Conservation (phyloP, 805 yeast genomes). For the Teunomyces cretensis region DNA sequence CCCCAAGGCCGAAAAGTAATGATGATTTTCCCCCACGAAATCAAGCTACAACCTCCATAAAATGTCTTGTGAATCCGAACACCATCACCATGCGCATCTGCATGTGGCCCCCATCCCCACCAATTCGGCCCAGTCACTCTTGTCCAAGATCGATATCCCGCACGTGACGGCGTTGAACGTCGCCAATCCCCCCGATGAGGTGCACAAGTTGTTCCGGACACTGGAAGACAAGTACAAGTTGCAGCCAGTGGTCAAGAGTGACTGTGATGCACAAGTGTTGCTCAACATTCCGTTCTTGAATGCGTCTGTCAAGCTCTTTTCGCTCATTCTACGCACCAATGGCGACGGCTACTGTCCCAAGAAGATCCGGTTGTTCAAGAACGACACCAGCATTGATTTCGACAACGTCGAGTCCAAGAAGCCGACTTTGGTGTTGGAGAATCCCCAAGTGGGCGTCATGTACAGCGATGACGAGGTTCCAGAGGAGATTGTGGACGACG, state of each 20-base stretch:
- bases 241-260: constrained; percentile 55
- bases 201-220: constrained; percentile 52
- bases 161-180: constrained; percentile 66
- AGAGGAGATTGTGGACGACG: constrained; percentile 29
- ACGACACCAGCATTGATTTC: constrained; percentile 70
- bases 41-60: neutral
- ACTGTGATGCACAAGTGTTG: constrained; percentile 79
- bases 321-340: constrained; percentile 67
- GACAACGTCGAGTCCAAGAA: constrained; percentile 51
- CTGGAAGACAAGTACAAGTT: constrained; percentile 49
- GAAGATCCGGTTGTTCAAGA: constrained; percentile 69
- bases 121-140: constrained; percentile 63
- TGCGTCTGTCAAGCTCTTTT: constrained; percentile 69
- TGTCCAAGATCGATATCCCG: constrained; percentile 56
- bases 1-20: too few relatives aligned
- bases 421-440: constrained; percentile 54
- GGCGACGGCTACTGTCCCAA: constrained; percentile 67
- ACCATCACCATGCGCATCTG: constrained; percentile 23
- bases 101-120: constrained; percentile 72
- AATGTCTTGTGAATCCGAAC: constrained; percentile 23
- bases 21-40: neutral
- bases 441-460: constrained; percentile 61
- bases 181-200: constrained; percentile 49
- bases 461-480: constrained; percentile 42
- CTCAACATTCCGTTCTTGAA: constrained; percentile 74